A percentile compares a stretch with the other conserved stretches of the same genome.
Conservation (phyloP, 2,329 filamentous ascomycete genomes). For the Alternaria arbusti region DNA sequence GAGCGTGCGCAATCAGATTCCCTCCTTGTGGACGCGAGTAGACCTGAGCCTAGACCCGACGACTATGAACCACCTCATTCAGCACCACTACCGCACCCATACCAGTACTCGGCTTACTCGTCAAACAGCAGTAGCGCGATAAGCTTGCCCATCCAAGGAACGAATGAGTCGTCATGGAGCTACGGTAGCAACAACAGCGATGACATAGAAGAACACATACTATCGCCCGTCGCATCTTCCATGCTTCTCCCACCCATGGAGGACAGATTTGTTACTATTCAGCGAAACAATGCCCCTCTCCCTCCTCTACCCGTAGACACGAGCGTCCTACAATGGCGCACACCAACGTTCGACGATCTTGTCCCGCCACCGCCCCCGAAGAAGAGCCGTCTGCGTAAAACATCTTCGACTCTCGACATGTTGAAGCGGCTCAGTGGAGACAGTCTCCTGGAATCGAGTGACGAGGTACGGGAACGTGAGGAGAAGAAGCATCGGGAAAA, state of each 20-base stretch:
- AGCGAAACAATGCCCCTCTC: not conserved
- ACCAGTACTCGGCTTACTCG: not conserved
- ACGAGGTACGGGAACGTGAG: slow-evolving; percentile 9
- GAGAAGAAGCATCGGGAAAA: slow-evolving; percentile 18
- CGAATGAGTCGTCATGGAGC: slow-evolving; percentile 21
- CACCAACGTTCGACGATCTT: not conserved
- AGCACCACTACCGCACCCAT: not conserved
- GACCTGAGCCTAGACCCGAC: not conserved
- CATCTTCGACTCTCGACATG: not conserved
- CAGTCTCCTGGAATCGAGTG: not conserved
- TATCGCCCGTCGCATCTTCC: not conserved
- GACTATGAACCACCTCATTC: not conserved
- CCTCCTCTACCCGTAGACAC: not conserved
- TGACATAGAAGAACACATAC: not conserved
- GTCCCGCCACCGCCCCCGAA: slow-evolving; percentile 2
- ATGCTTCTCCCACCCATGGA: not conserved
- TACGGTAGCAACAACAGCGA: slow-evolving; percentile 19
- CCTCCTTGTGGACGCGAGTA: slow-evolving; percentile 11
- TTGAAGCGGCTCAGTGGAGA: slow-evolving; percentile 8
- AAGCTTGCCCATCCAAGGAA: slow-evolving; percentile 27
- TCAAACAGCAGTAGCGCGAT: slow-evolving; percentile 22
- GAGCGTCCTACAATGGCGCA: not conserved
- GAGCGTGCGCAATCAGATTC: not conserved
- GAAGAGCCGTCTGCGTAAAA: not conserved
- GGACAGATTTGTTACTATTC: not conserved